These are phyloP conservation scores for Cantharellus anzutake DNA, from an alignment of 768 basidiomycete genomes.

Conservation along the genomic window DNA sequence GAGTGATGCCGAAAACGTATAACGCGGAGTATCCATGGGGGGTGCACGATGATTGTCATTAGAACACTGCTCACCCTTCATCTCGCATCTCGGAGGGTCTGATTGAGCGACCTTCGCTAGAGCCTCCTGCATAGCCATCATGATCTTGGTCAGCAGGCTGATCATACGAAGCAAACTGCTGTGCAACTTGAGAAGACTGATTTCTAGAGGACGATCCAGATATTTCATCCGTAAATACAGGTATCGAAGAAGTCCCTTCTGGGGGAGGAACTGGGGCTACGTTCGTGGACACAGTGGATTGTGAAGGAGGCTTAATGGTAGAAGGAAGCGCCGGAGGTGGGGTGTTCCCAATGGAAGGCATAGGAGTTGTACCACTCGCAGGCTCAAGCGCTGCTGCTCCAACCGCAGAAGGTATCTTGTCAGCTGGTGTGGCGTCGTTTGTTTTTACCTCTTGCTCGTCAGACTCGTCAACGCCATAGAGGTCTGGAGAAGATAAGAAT, in stretches of 20 bases:
- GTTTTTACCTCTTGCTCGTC: conserved; percentile 1
- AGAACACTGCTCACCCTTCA: conserved; percentile 68
- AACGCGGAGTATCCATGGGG: background rate
- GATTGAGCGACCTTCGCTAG: conserved; percentile 19
- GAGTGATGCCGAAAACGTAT: background rate
- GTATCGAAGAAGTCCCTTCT: conserved; percentile 1
- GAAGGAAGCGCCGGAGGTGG: background rate
- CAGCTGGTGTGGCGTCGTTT: background rate
- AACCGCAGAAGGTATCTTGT: conserved; percentile 9
- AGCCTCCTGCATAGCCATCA: conserved; percentile 29
- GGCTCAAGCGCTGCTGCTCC: conserved; percentile 23
- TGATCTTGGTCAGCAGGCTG: conserved; percentile 18
- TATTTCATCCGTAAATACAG: conserved; percentile 14
- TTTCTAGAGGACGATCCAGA: conserved; percentile 8
- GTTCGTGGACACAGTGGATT: background rate
- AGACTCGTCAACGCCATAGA: conserved; percentile 41
- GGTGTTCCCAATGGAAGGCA: background rate
- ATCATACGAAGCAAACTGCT: conserved; percentile 60
- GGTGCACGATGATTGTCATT: background rate
- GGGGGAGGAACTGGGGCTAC: background rate
- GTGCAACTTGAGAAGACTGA: conserved; percentile 30
- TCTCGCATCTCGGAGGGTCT: conserved; percentile 89
- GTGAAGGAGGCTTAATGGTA: conserved; percentile 2
- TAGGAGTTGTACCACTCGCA: background rate
- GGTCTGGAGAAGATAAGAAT: conserved; percentile 26